Base-by-base conservation (phyloP, 768 basidiomycete species). In the Serendipita indica region DNA sequence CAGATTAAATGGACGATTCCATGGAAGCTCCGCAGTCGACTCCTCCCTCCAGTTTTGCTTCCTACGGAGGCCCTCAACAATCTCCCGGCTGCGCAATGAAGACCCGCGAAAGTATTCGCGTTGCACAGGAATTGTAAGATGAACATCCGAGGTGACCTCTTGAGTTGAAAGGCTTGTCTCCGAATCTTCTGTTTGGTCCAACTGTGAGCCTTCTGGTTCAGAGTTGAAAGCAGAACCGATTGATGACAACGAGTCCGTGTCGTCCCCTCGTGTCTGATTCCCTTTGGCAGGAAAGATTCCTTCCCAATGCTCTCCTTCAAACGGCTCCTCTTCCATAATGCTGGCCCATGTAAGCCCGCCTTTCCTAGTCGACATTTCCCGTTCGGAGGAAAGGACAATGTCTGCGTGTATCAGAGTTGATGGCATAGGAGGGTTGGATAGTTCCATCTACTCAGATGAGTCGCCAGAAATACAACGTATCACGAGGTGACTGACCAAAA, bases 281-380 rank as follows among this genome's bases (percentile, higher is more conserved):
- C n/a, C n/a, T n/a, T n/a, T n/a, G 10, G 49, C 7, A 3, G 20
- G 7, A 12, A 54, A 54, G 20, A 54, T 32, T 27, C 84, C 84
- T 65, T 86, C 78, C 87, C 87, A 89, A 64, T 89, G 88, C 61
- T 89, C 81, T 14, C 85, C 89, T 68, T 89, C 84, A 61, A 87
- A 85, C 2, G 87, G 86, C 59, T 89, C 88, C 64, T 88, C 87
- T 0, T 77, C 77, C 14, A 90, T 75, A 56, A 91, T 89, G n/a
- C 80, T 76, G 60, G 75, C 73, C 89, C 89, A 91, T 2, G 84
- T 86, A 4, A 88, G 69, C 33, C 54, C 39, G 22, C 25, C 16
- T 16, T 59, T 28, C 72, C 67, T 4, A 66, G 72, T 25, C 65
- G 71, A 22, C 79, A 81, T 60, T 81, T 74, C 25, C 66, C 69